Percentiles rank a stretch among this genome's conserved stretches.
These are phyloP conservation scores for Plasmodium fragile DNA, from an alignment of 169 alveolate species.

Conservation along the genomic window DNA sequence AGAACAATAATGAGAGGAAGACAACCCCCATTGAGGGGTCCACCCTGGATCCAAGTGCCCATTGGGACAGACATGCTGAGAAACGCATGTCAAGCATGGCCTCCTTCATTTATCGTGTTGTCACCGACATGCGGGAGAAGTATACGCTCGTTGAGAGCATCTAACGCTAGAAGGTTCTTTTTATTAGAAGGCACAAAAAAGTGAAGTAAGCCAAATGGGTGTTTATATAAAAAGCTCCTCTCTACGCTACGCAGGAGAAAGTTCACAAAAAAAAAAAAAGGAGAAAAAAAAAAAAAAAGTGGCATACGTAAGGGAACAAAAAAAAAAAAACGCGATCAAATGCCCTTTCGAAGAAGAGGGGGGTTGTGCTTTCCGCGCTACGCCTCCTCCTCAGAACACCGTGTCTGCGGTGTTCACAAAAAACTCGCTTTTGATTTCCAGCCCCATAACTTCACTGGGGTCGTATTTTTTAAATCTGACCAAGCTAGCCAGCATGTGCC, in stretches of 20 bases:
- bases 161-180: not conserved
- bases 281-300: too few relatives aligned
- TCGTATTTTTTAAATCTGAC: constrained; percentile 23
- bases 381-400: not conserved
- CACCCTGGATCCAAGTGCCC: not conserved
- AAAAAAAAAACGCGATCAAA: not conserved
- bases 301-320: not conserved
- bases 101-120: constrained; percentile 21
- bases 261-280: not conserved
- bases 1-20: not conserved
- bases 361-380: not conserved
- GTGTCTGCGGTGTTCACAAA: constrained; percentile 6
- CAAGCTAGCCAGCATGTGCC: constrained; percentile 23
- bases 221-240: not conserved
- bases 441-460: not conserved
- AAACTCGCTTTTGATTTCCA: constrained; percentile 17
- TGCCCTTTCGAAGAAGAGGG: not conserved
- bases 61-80: not conserved
- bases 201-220: not conserved
- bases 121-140: constrained; percentile 4
- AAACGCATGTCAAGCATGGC: constrained; percentile 17
- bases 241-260: not conserved
- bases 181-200: not conserved
- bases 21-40: not conserved
- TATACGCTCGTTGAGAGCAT: constrained; percentile 35